Evolutionary conservation across 768 basidiomycete genomes (phyloP), one percentile per base, ranked within the genome.

Genomic region (Mycena rebaudengoi): DNA sequence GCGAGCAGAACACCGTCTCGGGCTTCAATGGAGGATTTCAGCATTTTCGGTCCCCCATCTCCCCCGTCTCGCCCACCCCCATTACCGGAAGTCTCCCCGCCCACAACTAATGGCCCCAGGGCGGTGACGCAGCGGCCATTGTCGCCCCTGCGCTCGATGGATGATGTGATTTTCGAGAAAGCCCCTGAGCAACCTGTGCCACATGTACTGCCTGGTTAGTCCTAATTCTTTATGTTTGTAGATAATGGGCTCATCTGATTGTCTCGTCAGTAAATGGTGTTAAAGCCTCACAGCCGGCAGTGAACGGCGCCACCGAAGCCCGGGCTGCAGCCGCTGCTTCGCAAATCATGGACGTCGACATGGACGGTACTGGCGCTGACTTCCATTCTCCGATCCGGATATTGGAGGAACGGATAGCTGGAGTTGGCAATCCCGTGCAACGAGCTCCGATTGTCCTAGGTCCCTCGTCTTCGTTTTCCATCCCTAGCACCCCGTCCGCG

Each of bases 381-480:
- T 60, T 43, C 32, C 59, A 51, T 14, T 33, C 63, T n/a, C 64
- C 59, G 20, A 67, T 60, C 48, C 41, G 58, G 20, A 60, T 64
- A 20, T 58, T 62, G 16, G 58, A 63, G 44, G n/a, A 52, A 46
- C 35, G 61, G 64, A 30, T 68, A 68, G n/a, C n/a, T n/a, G n/a
- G n/a, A n/a, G n/a, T n/a, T n/a, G n/a, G n/a, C 48, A 62, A 68
- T 49, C 66, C 66, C 1, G 37, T 62, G 18, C 53, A 49, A 26
- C 53, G 39, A 49, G 64, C 60, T 33, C 57, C 63, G 7, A 60
- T 65, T 18, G 37, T 60, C 13, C 64, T 65, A 13, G 64, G 64
- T 3, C 64, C 58, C 1, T 49, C 66, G 12, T 55, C 61, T n/a
- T 63, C 61, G 25, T 68, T 40, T 51, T 56, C 66, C 18, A 52